Percentiles rank a stretch among this genome's conserved stretches.
Conservation (phyloP, 2,329 filamentous ascomycete species). For the Alternaria triticina region DNA sequence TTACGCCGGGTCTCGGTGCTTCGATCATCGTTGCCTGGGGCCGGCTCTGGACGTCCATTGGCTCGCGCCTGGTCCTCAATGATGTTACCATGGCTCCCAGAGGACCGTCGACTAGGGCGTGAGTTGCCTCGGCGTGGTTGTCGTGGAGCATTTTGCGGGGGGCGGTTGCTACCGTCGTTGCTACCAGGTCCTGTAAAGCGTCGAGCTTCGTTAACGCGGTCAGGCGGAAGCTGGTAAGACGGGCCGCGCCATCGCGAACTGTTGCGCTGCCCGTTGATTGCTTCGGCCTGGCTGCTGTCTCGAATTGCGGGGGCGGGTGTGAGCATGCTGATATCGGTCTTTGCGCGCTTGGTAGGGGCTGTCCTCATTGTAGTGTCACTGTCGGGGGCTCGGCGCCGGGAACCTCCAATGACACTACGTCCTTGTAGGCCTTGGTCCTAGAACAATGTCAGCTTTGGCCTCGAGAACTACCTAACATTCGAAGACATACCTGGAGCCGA, state of each 20-base stretch:
- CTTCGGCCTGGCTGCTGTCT: not conserved
- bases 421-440: not conserved
- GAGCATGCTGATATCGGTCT: not conserved
- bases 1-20: not conserved
- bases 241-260: not conserved
- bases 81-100: not conserved
- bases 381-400: not conserved
- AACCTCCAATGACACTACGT: not conserved
- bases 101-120: not conserved
- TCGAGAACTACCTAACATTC: not conserved
- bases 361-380: not conserved
- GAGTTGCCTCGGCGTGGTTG: not conserved
- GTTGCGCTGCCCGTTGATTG: not conserved
- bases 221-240: not conserved
- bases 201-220: not conserved
- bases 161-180: not conserved
- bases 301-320: not conserved
- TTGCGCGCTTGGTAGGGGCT: not conserved
- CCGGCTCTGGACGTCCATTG: not conserved
- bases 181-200: not conserved
- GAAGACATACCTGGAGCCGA: not conserved
- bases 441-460: not conserved
- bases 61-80: not conserved
- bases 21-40: not conserved
- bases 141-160: not conserved